These are phyloP conservation scores for Edaphochlamys debaryana DNA, from an alignment of 139 green algal species.

Conservation along the genomic window DNA sequence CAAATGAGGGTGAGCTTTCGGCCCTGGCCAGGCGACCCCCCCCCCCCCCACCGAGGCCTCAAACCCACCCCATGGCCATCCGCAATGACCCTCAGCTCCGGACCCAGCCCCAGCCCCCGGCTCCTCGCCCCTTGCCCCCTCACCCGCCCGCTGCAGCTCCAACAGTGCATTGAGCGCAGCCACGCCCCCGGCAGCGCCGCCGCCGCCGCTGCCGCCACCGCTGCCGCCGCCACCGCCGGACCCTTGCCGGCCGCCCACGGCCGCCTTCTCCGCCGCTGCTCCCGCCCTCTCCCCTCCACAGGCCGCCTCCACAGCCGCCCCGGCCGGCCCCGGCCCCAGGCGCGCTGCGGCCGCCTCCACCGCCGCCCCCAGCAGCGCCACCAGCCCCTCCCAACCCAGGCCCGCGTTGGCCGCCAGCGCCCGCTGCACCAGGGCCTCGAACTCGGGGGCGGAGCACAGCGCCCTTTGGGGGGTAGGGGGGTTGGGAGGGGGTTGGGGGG, in stretches of 20 bases:
- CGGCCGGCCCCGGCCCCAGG: background rate
- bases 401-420: conserved; percentile 72
- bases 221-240: background rate
- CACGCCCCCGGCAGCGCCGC: background rate
- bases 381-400: conserved; percentile 56
- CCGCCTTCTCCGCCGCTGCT: background rate
- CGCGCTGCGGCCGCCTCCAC: background rate
- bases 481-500: background rate
- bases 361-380: conserved; percentile 42
- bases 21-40: too few species aligned
- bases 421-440: conserved; percentile 78
- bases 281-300: background rate
- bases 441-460: conserved; percentile 57
- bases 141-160: background rate
- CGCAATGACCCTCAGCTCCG: background rate
- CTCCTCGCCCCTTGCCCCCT: background rate
- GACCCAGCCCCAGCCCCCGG: background rate
- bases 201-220: background rate
- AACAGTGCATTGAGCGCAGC: background rate
- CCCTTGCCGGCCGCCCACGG: background rate
- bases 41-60: background rate
- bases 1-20: too few species aligned
- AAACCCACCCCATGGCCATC: background rate
- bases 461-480: background rate
- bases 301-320: background rate